phyloP scores from a whole-genome alignment of 2,329 filamentous ascomycete genomes.

The Aaosphaeria arxii region DNA sequence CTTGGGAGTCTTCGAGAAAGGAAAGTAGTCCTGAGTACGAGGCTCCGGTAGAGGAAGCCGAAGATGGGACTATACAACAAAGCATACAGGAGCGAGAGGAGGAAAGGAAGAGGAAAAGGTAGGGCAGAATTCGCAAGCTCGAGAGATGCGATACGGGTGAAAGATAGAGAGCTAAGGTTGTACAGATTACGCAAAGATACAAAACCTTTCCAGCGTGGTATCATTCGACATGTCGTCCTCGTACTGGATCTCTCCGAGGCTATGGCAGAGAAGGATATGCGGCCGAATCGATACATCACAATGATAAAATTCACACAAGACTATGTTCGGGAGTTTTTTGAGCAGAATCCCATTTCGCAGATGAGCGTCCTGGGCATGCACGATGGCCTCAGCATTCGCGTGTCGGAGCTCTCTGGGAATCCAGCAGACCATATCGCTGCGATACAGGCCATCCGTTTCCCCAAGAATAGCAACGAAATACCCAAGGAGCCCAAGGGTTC shows the following conservation, averaged over 20 bases:
- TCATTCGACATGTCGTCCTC: slow-evolving; percentile 92
- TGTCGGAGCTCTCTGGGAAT: slow-evolving; percentile 90
- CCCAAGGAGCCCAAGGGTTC: slow-evolving; percentile 52
- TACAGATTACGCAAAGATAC: slow-evolving; percentile 81
- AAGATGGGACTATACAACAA: slow-evolving; percentile 68
- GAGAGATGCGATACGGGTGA: too few relatives aligned
- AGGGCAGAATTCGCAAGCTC: slow-evolving; percentile 11
- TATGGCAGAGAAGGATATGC: slow-evolving; percentile 92
- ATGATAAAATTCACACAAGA: slow-evolving; percentile 78
- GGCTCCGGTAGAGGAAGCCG: slow-evolving; percentile 74
- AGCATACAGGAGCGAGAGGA: slow-evolving; percentile 72
- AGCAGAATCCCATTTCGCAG: slow-evolving; percentile 97
- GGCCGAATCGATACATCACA: slow-evolving; percentile 81
- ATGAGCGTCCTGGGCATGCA: slow-evolving; percentile 90
- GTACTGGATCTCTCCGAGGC: slow-evolving; percentile 89
- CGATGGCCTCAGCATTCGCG: slow-evolving; percentile 79
- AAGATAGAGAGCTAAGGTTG: too few relatives aligned
- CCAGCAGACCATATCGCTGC: slow-evolving; percentile 82
- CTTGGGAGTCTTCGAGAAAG: slow-evolving; percentile 43
- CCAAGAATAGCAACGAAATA: slow-evolving; percentile 69
- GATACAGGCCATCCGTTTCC: slow-evolving; percentile 62
- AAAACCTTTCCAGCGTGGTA: slow-evolving; percentile 90
- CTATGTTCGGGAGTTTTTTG: slow-evolving; percentile 93
- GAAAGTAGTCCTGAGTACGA: slow-evolving; percentile 47
- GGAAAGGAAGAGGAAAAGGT: slow-evolving; percentile 76